These are phyloP conservation scores for Fusarium dimerum DNA, from an alignment of 2,329 filamentous ascomycete genomes.

Conservation along the genomic window DNA sequence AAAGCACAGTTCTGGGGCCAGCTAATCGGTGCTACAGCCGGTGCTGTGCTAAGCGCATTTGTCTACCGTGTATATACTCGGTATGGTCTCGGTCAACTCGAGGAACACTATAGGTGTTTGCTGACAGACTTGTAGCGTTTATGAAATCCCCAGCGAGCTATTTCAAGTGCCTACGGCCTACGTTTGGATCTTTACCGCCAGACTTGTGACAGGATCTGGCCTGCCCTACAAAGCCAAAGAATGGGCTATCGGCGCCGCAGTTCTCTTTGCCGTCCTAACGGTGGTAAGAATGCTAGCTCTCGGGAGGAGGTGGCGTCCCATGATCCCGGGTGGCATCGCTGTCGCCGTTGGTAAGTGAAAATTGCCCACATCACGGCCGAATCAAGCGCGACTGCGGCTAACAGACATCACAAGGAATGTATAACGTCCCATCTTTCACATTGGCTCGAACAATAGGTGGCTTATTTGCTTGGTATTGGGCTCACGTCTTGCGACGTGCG, in stretches of 20 bases:
- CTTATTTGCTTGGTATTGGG: conserved; percentile 75
- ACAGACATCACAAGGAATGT: conserved; percentile 67
- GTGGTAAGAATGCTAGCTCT: conserved; percentile 62
- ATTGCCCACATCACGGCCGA: background rate
- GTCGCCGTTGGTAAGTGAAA: conserved; percentile 75
- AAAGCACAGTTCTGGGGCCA: conserved; percentile 97
- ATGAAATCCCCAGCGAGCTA: conserved; percentile 81
- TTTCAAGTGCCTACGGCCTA: conserved; percentile 95
- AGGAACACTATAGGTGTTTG: background rate
- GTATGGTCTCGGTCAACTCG: conserved; percentile 33
- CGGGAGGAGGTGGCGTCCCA: conserved; percentile 66
- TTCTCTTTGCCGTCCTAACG: conserved; percentile 73
- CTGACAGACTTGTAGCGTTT: conserved; percentile 59
- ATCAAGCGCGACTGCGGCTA: conserved; percentile 3
- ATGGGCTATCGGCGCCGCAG: conserved; percentile 74
- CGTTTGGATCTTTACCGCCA: conserved; percentile 96
- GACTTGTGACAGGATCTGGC: conserved; percentile 88
- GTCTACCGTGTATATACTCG: conserved; percentile 86
- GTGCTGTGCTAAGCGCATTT: conserved; percentile 80
- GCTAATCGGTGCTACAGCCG: conserved; percentile 83
- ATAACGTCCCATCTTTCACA: conserved; percentile 96
- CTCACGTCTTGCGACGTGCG: conserved; percentile 47
- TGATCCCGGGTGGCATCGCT: conserved; percentile 89
- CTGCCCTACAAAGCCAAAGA: conserved; percentile 81
- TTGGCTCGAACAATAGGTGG: conserved; percentile 85